phyloP scores from a whole-genome alignment of 2,329 filamentous ascomycete species.

The Sporothrix pallida region DNA sequence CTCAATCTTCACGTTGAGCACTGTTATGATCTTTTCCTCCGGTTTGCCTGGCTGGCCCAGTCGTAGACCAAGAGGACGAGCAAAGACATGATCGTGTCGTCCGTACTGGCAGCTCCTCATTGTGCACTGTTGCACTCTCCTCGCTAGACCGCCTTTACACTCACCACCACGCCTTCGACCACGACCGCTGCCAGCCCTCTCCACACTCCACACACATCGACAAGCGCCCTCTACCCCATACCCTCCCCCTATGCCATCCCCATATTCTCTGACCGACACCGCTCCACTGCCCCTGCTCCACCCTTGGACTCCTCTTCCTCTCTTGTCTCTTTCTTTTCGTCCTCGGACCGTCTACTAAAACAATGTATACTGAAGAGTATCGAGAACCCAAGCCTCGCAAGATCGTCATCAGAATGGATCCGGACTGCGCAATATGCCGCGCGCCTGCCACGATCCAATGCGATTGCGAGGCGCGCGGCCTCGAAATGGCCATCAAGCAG shows the following conservation, averaged over 20 bases:
- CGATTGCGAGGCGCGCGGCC: constrained; percentile 69
- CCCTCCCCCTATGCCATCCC: neutral
- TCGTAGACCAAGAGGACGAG: constrained; percentile 32
- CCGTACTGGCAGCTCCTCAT: constrained; percentile 6
- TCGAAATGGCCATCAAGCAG: constrained; percentile 67
- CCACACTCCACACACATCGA: constrained; percentile 3
- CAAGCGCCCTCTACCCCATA: neutral
- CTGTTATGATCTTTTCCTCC: constrained; percentile 36
- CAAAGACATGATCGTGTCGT: constrained; percentile 25
- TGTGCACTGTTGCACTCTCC: constrained; percentile 40
- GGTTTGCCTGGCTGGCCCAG: constrained; percentile 38
- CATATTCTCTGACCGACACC: constrained; percentile 1
- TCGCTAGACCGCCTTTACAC: constrained; percentile 38
- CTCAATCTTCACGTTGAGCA: constrained; percentile 32
- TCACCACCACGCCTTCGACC: constrained; percentile 28
- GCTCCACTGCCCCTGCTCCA: neutral
- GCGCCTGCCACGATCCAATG: constrained; percentile 64
- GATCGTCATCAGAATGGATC: constrained; percentile 67
- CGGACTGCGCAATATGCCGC: constrained; percentile 71
- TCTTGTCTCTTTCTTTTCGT: constrained; percentile 20
- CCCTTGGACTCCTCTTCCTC: constrained; percentile 6
- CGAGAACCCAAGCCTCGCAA: constrained; percentile 51
- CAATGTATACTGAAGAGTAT: constrained; percentile 58
- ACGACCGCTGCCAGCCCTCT: neutral
- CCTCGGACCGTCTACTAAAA: constrained; percentile 39